Base-by-base conservation (phyloP, 2,329 filamentous ascomycete genomes). In the Colletotrichum eleusines region DNA sequence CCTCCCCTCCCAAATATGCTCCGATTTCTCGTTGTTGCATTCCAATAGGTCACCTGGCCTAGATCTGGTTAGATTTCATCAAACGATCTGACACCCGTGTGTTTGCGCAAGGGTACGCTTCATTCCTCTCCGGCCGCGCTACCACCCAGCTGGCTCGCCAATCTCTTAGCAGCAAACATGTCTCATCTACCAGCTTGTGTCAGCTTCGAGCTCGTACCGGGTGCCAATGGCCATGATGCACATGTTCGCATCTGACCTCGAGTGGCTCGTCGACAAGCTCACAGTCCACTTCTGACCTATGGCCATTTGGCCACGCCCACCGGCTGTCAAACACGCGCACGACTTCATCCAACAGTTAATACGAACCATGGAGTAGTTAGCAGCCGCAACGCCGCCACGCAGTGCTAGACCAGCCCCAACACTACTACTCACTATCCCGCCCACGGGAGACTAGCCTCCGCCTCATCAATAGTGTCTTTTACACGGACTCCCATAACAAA, bases 21-120 rank as follows among this genome's bases (percentile, higher is more conserved):
- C 57, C 57, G 63, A 57, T 57, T 67, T 67, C 42, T 44, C 63
- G 44, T 48, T 53, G 23, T 50, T 44, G 9, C 63, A 67, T 62
- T 62, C 68, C 68, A 62, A 57, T 51, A 67, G 28, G 68, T 67
- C 63, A 71, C 68, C 48, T 58, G 68, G 44, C 64, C 51, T 18
- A 46, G 68, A 71, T 67, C 68, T 67, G 63, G 68, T 71, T 71
- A 63, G 68, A 71, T 71, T 63, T 71, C 63, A 71, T 67, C 63
- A 71, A 67, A 71, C 57, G 68, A 71, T 71, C 68, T 71, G 57
- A 71, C 68, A 71, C 68, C 63, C 63, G 63, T 66, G 55, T 66
- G 63, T 66, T 28, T 66, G 63, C 58, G 51, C 68, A 71, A 67
- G 68, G 68, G 51, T 58, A 62, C 40, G 57, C 28, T 38, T 23